A percentile compares a stretch with the other conserved stretches of the same genome.
Conservation (phyloP, 1,139 yeast genomes). For the Candida gigantensis region DNA sequence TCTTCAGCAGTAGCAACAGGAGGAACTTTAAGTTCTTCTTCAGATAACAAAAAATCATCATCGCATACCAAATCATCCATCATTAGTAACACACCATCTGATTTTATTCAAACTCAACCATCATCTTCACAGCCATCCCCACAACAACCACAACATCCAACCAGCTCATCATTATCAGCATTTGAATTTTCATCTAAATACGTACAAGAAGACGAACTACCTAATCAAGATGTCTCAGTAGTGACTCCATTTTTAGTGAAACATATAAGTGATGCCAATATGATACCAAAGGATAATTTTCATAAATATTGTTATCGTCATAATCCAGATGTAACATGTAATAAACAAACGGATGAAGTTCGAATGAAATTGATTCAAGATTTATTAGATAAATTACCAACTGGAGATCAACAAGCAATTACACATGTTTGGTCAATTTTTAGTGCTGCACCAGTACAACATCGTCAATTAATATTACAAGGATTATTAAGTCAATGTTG, state of each 20-base stretch:
- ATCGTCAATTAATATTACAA: conserved; percentile 72
- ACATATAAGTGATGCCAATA: conserved; percentile 45
- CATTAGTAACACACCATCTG: conserved; percentile 1
- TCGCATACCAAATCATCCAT: conserved; percentile 4
- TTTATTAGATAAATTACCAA: conserved; percentile 57
- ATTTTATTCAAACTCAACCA: conserved; percentile 7
- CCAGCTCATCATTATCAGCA: neutral
- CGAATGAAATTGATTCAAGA: conserved; percentile 65
- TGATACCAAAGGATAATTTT: conserved; percentile 50
- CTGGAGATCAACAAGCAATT: conserved; percentile 69
- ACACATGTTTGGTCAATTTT: conserved; percentile 79
- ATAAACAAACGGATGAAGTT: conserved; percentile 66
- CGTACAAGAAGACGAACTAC: conserved; percentile 1
- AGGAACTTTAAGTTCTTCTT: neutral
- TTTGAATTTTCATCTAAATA: too few species aligned
- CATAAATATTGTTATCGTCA: conserved; percentile 85
- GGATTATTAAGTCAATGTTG: conserved; percentile 90
- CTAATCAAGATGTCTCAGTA: conserved; percentile 25
- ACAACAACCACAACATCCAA: neutral
- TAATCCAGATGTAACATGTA: conserved; percentile 79
- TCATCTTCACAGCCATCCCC: neutral
- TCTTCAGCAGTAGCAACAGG: neutral
- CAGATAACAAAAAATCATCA: conserved; percentile 1
- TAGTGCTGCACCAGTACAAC: conserved; percentile 67
- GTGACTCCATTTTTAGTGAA: conserved; percentile 49